Conservation (phyloP, 1,284 basidiomycete genomes). For the Psilocybe mexicana region DNA sequence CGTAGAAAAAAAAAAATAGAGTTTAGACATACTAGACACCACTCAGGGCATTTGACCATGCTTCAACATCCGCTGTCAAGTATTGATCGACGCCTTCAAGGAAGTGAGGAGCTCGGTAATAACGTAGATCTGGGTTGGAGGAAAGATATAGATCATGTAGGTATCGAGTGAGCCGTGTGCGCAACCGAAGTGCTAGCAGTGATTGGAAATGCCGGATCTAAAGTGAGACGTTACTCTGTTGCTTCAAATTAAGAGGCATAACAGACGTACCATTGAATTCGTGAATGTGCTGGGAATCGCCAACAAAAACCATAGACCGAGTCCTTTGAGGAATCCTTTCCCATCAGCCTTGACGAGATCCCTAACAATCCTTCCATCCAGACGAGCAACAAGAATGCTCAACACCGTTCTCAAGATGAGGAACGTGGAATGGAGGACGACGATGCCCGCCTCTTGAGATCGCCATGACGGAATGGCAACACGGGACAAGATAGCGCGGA, state of each 20-base stretch:
- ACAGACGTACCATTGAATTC: slow-evolving; percentile 80
- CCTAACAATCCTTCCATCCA: slow-evolving; percentile 90
- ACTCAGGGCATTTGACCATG: slow-evolving; percentile 87
- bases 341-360: slow-evolving; percentile 89
- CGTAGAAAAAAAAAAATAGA: background rate
- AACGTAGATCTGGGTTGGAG: slow-evolving; percentile 64
- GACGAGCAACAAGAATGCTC: slow-evolving; percentile 83
- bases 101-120: slow-evolving; percentile 60
- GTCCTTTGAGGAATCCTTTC: slow-evolving; percentile 80
- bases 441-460: slow-evolving; percentile 78
- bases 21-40: slow-evolving; percentile 76
- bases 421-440: slow-evolving; percentile 85
- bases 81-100: slow-evolving; percentile 87
- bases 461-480: slow-evolving; percentile 75
- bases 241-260: background rate
- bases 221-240: no score
- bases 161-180: slow-evolving; percentile 89
- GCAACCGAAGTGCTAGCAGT: slow-evolving; percentile 83
- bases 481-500: slow-evolving; percentile 69
- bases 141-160: slow-evolving; percentile 92
- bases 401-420: slow-evolving; percentile 86
- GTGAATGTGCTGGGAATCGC: slow-evolving; percentile 95
- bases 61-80: slow-evolving; percentile 90
- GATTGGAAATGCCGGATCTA: slow-evolving; percentile 90
- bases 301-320: slow-evolving; percentile 88